Conservation (phyloP, 306 rosid genomes). For the Urtica urens region DNA sequence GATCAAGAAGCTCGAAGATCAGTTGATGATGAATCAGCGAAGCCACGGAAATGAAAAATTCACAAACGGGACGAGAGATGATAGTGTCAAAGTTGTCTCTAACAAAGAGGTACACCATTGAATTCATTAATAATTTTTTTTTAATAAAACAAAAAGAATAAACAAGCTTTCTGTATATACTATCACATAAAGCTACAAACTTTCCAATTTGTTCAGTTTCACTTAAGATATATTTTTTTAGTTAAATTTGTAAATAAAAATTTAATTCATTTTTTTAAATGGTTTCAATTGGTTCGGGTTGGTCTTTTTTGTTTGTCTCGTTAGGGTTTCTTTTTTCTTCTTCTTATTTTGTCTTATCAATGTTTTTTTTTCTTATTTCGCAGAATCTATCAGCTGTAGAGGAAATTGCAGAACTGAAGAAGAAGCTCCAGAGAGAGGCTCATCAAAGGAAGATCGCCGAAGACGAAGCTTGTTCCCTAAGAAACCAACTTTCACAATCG, state of each 20-base stretch:
- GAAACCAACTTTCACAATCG: constrained; percentile 54
- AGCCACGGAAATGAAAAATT: constrained; percentile 33
- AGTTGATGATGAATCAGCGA: constrained; percentile 44
- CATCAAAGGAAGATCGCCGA: constrained; percentile 69
- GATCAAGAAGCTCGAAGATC: constrained; percentile 83
- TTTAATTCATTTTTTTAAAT: too few relatives aligned
- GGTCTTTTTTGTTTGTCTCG: too few relatives aligned
- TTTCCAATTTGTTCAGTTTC: too few relatives aligned
- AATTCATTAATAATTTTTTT: too few relatives aligned
- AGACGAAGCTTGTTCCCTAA: constrained; percentile 59
- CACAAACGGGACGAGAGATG: constrained; percentile 19
- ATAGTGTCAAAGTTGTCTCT: constrained; percentile 20
- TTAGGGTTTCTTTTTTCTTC: background rate
- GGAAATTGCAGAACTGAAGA: constrained; percentile 65
- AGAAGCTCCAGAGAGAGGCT: constrained; percentile 55
- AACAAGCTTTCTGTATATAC: too few relatives aligned
- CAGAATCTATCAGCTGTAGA: constrained; percentile 29
- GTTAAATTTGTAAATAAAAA: too few relatives aligned
- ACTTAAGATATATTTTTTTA: too few relatives aligned
- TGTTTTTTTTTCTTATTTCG: background rate
- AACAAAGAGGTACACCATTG: constrained; percentile 47
- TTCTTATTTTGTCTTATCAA: background rate
- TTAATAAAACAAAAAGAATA: too few relatives aligned
- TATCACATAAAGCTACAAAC: too few relatives aligned
- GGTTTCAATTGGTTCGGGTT: too few relatives aligned